A percentile compares a stretch with the other conserved stretches of the same genome.
These are phyloP conservation scores for Lodderomyces oxycetoniae DNA, from an alignment of 1,139 yeast species.

Conservation along the genomic window DNA sequence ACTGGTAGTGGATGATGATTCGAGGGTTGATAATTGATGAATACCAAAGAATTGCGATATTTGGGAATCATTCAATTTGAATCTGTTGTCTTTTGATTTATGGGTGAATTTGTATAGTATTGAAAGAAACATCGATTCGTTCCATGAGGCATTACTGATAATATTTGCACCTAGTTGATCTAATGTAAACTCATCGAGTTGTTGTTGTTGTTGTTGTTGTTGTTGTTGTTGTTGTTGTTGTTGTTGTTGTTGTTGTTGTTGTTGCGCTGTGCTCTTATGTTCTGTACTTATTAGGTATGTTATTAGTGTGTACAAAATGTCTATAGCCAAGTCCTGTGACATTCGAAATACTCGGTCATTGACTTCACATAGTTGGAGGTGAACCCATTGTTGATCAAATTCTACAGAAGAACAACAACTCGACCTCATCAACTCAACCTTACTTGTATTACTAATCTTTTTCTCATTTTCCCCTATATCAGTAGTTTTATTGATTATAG, in stretches of 20 bases:
- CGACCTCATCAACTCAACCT: not conserved
- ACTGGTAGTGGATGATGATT: constrained; percentile 20
- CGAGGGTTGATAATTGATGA: constrained; percentile 37
- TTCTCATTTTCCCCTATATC: no score
- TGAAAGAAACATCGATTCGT: constrained; percentile 33
- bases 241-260: no score
- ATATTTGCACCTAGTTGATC: no score
- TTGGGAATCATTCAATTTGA: constrained; percentile 30
- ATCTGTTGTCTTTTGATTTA: constrained; percentile 5
- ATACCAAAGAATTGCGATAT: constrained; percentile 61
- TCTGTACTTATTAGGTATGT: constrained; percentile 44
- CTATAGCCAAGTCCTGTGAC: constrained; percentile 22
- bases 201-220: no score
- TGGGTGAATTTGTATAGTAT: constrained; percentile 45
- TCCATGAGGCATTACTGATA: no score
- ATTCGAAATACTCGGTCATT: constrained; percentile 22
- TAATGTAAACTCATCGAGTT: no score
- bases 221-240: no score
- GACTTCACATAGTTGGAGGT: constrained; percentile 53
- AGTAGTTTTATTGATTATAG: not conserved
- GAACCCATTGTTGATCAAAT: constrained; percentile 50
- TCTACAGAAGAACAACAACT: constrained; percentile 52
- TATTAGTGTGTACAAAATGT: constrained; percentile 39
- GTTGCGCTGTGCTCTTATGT: no score
- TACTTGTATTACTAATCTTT: not conserved